Evolutionary conservation across 306 rosid species (phyloP).

Genomic region (Quercus wislizeni): DNA sequence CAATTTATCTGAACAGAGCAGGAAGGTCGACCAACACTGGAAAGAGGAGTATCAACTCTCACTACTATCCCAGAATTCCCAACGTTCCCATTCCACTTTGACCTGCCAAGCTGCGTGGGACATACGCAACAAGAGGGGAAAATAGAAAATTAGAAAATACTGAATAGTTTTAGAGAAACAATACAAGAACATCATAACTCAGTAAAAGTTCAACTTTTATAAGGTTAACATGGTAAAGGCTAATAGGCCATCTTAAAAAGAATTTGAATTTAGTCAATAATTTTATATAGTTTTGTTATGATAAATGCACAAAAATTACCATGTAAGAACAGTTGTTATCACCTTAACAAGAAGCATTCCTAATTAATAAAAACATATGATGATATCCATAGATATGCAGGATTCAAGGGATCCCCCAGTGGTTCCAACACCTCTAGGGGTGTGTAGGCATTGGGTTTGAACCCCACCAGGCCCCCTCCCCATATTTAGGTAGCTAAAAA

Average conservation of each 20-base stretch:
- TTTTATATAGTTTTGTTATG: background rate
- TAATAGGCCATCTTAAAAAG: background rate
- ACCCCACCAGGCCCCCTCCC: too few relatives aligned
- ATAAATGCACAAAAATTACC: background rate
- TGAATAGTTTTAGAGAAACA: background rate
- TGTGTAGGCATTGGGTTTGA: too few relatives aligned
- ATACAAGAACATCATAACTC: background rate
- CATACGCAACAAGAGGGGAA: background rate
- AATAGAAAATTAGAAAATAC: background rate
- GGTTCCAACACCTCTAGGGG: too few relatives aligned
- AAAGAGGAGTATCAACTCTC: slow-evolving; percentile 76
- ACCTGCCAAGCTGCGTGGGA: slow-evolving; percentile 74
- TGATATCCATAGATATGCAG: too few relatives aligned
- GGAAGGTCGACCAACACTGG: slow-evolving; percentile 68
- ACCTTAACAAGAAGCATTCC: background rate
- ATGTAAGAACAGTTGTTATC: background rate
- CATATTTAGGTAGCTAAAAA: too few relatives aligned
- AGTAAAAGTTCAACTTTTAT: background rate
- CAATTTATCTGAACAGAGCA: slow-evolving; percentile 82
- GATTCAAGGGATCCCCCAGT: too few relatives aligned
- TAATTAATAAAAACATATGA: background rate
- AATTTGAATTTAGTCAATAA: background rate
- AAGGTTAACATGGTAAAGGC: background rate
- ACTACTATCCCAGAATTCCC: slow-evolving; percentile 81
- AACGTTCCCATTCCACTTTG: slow-evolving; percentile 96